These are phyloP conservation scores for Telopea speciosissima DNA, from an alignment of 177 flowering plant genomes.

Conservation along the genomic window DNA sequence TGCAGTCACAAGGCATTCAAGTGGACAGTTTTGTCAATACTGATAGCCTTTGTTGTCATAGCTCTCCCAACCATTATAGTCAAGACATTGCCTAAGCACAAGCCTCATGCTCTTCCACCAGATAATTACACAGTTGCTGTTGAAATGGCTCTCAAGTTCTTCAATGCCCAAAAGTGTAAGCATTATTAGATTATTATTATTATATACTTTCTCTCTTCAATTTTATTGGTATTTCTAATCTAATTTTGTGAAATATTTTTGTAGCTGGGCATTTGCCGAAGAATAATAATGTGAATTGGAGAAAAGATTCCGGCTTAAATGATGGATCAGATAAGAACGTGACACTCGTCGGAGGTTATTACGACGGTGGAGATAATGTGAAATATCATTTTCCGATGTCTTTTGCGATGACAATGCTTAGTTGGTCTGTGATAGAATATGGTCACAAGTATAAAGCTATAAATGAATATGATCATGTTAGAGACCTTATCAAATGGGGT, in stretches of 20 bases:
- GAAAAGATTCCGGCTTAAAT: conserved; percentile 59
- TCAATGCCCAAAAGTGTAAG: conserved; percentile 90
- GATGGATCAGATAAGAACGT: conserved; percentile 47
- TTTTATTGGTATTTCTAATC: too few relatives aligned
- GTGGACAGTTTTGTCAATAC: conserved; percentile 40
- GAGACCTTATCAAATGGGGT: conserved; percentile 88
- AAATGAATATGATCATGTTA: conserved; percentile 50
- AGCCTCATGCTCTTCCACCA: conserved; percentile 38
- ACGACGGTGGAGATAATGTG: conserved; percentile 74
- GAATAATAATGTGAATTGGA: conserved; percentile 57
- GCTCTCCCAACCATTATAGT: conserved; percentile 24
- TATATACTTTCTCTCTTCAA: not conserved
- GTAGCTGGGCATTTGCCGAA: conserved; percentile 72
- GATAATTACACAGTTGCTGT: conserved; percentile 74
- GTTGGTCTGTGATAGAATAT: conserved; percentile 81
- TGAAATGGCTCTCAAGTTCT: conserved; percentile 69
- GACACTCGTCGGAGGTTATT: conserved; percentile 75
- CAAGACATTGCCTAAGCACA: conserved; percentile 55
- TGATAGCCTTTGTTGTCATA: conserved; percentile 30
- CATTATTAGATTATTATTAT: too few relatives aligned
- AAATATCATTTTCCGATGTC: conserved; percentile 82
- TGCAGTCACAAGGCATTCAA: conserved; percentile 48
- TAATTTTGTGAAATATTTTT: not conserved
- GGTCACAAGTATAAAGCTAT: conserved; percentile 50
- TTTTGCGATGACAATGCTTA: conserved; percentile 73